phyloP scores from a whole-genome alignment of 2,329 filamentous ascomycete species.

The Fusarium sp. region DNA sequence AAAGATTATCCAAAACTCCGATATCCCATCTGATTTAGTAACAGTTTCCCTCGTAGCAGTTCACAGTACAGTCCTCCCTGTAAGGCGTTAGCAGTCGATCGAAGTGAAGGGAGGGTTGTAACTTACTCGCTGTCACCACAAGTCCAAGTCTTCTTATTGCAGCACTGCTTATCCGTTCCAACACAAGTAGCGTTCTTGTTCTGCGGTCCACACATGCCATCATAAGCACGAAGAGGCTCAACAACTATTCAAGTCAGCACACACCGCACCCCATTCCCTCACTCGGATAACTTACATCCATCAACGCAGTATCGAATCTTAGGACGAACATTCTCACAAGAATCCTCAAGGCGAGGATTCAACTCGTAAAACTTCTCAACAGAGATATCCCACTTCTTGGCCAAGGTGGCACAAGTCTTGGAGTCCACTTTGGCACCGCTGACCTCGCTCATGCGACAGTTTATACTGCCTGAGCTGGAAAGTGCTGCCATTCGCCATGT shows the following conservation, averaged over 20 bases:
- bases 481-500: not conserved
- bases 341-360: slow-evolving; percentile 2
- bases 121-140: slow-evolving; percentile 25
- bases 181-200: slow-evolving; percentile 21
- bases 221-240: not conserved
- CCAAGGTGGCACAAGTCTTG: not conserved
- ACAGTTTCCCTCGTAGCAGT: slow-evolving; percentile 14
- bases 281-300: slow-evolving; percentile 1
- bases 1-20: not conserved
- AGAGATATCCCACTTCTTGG: not conserved
- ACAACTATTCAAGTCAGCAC: not conserved
- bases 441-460: slow-evolving; percentile 1
- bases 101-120: no score
- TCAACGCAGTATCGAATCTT: slow-evolving; percentile 18
- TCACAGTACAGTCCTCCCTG: slow-evolving; percentile 9
- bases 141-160: slow-evolving; percentile 27
- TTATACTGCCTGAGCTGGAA: not conserved
- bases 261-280: not conserved
- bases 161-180: slow-evolving; percentile 19
- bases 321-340: slow-evolving; percentile 4
- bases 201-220: slow-evolving; percentile 12
- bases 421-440: not conserved
- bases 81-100: no score
- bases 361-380: slow-evolving; percentile 8
- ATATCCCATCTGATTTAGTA: not conserved